Conservation (phyloP, 345 rosid genomes). For the Odontarrhena argentea region DNA sequence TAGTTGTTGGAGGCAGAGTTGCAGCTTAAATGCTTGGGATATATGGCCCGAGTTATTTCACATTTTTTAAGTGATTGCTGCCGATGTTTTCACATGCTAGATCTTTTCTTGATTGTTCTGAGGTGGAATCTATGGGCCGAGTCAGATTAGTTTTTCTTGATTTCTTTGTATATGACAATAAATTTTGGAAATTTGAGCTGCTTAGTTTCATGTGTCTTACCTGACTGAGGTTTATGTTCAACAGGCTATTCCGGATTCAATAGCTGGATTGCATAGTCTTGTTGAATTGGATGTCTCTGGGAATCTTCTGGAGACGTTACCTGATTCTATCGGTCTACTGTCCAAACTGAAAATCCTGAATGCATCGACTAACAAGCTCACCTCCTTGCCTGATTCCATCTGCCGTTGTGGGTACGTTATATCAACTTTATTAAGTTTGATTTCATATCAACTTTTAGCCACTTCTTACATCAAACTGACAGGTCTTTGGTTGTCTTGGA, state of each 20-base stretch:
- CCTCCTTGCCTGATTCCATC: conserved; percentile 70
- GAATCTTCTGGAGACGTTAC: conserved; percentile 74
- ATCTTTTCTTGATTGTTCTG: conserved; percentile 25
- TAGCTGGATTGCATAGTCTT: conserved; percentile 75
- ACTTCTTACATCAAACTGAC: conserved; percentile 14
- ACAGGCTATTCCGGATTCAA: conserved; percentile 91
- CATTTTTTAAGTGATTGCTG: conserved; percentile 15
- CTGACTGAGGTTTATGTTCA: conserved; percentile 24
- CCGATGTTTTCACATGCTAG: conserved; percentile 1
- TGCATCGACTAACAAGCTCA: conserved; percentile 76
- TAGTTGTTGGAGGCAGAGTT: not conserved
- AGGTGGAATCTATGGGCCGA: not conserved
- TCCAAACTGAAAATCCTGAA: conserved; percentile 63
- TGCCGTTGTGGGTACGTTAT: conserved; percentile 72
- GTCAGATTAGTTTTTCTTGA: too few relatives aligned
- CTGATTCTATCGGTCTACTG: conserved; percentile 88
- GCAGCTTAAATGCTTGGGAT: not conserved
- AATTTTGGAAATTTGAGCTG: not conserved
- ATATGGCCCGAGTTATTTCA: conserved; percentile 2
- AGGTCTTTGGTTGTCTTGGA: conserved; percentile 80
- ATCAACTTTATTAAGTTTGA: conserved; percentile 8
- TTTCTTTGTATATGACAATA: too few relatives aligned
- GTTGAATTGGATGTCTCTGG: conserved; percentile 74
- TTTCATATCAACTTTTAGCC: not conserved
- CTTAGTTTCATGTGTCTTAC: conserved; percentile 5